Base-by-base conservation (phyloP, 495 filamentous ascomycete species). In the Penicillium dipodomyicola region DNA sequence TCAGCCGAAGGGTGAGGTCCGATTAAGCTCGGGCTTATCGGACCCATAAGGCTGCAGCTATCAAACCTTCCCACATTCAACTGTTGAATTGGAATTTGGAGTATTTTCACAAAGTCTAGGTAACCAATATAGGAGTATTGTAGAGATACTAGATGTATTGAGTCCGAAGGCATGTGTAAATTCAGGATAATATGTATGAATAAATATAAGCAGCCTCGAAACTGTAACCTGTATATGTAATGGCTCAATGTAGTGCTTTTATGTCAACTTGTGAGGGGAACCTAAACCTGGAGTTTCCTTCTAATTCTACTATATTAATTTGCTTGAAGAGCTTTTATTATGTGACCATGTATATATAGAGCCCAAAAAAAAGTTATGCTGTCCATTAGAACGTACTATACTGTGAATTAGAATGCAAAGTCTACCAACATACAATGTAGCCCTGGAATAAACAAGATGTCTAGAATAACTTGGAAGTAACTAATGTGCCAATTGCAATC, bases 21-120 rank as follows among this genome's bases (percentile, higher is more conserved):
- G 58, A 68, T 65, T 68, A 68, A 68, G 60, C 65, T 68, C 40
- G 25, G 49, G 59, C 58, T 64, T 67, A 67, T 62, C 64, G 59
- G 59, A 54, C 52, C 52, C 52, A 47, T 47, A 60, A 62, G 54
- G 53, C 54, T 54, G 42, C 32, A 33, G 40, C 41, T 29, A 49
- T 48, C 42, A 33, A 54, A 54, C 8, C 15, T 39, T 39, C 35
- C 35, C 25, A 20, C 46, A 17, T 48, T 14, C 46, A 2, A 17
- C 2, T 10, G 7, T 29, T 37, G 33, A 37, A 17, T 17, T 39
- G 35, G 35, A 39, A 39, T 39, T 39, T 39, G 35, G 15, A 15
- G 3, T 39, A 39, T 17, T 39, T n/a, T 17, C n/a, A 17, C 15
- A 17, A 39, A 2, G 5, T 37, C 30, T 32, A 37, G 33, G 33